Evolutionary conservation across 805 yeast species (phyloP), one percentile per base, ranked within the genome.

Genomic region (Hemisphaericaspora nanyangensis): DNA sequence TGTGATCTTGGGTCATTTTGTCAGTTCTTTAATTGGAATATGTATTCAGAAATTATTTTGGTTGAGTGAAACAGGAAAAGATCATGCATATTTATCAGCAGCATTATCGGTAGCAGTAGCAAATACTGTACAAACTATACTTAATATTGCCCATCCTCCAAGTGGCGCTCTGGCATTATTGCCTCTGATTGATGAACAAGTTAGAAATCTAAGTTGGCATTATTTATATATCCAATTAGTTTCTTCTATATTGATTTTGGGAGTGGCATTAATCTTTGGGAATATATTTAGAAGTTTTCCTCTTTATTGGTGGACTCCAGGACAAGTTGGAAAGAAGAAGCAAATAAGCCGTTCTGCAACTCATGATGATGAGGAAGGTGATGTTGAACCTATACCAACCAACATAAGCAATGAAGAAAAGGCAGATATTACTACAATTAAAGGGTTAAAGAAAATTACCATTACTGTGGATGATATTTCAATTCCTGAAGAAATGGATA

Each of bases 101-200:
- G 81, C 82, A 0, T 51, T 81, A 22, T 63, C 79, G 28, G 82
- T 79, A 6, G 81, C 72, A 0, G 42, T 77, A 5, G 49, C 82
- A 2, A 72, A 81, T 7, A 77, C 75, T 8, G 55, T 61, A 2
- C 79, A 79, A 83, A 58, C 73, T 11, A 44, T 78, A 1, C 55
- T 70, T 5, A 77, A 77, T 44, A 72, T 80, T 42, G 74, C 79
- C 1, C 87, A 82, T 52, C 88, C 88, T 0, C 88, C 88, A 0
- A 80, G 82, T 1, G 88, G 88, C 2, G 86, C 87, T 1, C 71
- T 82, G 7, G 85, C 87, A 0, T 51, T 81, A 27, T 56, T 81
- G 7, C 84, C 86, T 0, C 58, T 70, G 1, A 50, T 74, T 0
- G 81, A 78, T 37, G 71, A 53, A 1, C 46, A 50, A 6, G 61